Evolutionary conservation across 208 protist genomes (phyloP), one percentile per base, ranked within the genome.

Genomic region (Jaenimonas drosophilae): DNA sequence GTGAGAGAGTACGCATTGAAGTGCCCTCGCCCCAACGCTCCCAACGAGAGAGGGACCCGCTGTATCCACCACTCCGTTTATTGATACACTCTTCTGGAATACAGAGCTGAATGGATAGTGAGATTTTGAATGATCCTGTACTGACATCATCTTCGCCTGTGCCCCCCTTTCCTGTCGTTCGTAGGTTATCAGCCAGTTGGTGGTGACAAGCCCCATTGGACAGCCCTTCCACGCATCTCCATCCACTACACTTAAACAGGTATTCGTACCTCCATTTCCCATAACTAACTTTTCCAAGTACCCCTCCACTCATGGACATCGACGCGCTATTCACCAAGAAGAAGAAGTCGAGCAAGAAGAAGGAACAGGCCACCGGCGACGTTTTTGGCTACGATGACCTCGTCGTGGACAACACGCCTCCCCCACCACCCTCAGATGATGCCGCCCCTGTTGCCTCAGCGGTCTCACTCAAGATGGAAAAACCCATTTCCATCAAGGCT

Each of bases 321-420:
- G 37, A 42, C 37, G 37, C 37, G 16, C 37, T 42, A 20, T 42
- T 42, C 6, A 20, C 14, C n/a, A 42, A 42, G 19, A 42, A 42
- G 23, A 7, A 11, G 23, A 42, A 42, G 37, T 9, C 31, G 31
- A 42, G 23, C 16, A 7, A 11, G 9, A 42, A 42, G 37, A 42
- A 42, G 37, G 16, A 11, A 7, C 14, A 42, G 37, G 16, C 37
- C 37, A 42, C 14, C 16, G 23, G 23, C 16, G 37, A 42, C 6
- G 9, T 6, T 20, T 7, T 24, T 7, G n/a, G 9, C 37, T 6
- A 7, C n/a, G 9, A 42, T 11, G 37, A 42, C 37, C 19, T 17
- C 37, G n/a, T 25, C 19, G 37, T 20, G 9, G 6, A 42, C 9
- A 6, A 7, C 37, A 6, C 37, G 19, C 9, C 37, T 24, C 37